Conservation (phyloP, 163 green algal species). For the Scenedesmus sp. region DNA sequence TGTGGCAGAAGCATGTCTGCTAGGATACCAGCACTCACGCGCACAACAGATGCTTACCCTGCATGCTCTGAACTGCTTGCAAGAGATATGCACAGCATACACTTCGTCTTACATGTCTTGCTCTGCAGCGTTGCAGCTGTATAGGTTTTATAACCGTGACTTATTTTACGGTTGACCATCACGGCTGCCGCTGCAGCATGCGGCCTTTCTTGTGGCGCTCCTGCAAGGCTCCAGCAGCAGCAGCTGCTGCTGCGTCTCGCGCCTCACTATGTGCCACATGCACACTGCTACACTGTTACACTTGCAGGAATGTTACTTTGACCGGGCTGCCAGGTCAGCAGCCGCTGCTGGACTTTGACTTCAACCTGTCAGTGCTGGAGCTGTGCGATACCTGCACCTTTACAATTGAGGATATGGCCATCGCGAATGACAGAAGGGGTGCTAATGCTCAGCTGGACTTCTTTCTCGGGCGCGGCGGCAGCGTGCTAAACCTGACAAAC, state of each 20-base stretch:
- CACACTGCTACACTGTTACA: not conserved
- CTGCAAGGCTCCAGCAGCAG: too few relatives aligned
- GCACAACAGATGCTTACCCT: too few relatives aligned
- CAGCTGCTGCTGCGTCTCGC: not conserved
- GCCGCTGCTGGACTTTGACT: conserved; percentile 9
- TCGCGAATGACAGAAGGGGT: conserved; percentile 3
- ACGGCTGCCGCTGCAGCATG: too few relatives aligned
- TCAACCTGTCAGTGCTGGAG: not conserved
- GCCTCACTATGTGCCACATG: not conserved
- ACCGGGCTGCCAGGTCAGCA: not conserved
- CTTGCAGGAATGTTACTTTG: conserved; percentile 29
- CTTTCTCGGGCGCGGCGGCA: conserved; percentile 16
- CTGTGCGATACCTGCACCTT: conserved; percentile 3
- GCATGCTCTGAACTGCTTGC: too few relatives aligned
- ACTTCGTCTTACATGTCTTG: too few relatives aligned
- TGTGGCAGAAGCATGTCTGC: too few relatives aligned
- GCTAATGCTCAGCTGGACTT: conserved; percentile 39
- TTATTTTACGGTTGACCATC: too few relatives aligned
- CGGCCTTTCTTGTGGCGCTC: too few relatives aligned
- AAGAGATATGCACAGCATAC: too few relatives aligned
- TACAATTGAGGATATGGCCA: conserved; percentile 3
- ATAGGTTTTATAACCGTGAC: too few relatives aligned
- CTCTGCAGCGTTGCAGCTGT: too few relatives aligned
- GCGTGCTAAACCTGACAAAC: conserved; percentile 5
- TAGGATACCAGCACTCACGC: too few relatives aligned